These are phyloP conservation scores for Linnemannia hyalina DNA, from an alignment of 192 early-diverging fungal genomes.

Conservation along the genomic window DNA sequence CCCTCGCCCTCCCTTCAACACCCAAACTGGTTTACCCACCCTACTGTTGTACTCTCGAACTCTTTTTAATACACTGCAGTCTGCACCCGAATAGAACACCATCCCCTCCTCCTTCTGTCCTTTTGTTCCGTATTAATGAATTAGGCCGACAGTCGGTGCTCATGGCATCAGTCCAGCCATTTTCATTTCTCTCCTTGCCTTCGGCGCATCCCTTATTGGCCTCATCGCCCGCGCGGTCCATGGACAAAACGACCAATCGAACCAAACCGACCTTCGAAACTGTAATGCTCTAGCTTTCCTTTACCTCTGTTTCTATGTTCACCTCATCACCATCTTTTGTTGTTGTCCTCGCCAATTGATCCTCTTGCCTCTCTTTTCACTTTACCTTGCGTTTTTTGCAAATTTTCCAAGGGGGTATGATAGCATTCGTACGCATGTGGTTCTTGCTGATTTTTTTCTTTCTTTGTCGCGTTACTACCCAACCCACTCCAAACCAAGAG, in stretches of 20 bases:
- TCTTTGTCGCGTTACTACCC: too few species aligned
- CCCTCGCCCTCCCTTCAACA: too few species aligned
- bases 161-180: too few species aligned
- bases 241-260: neutral
- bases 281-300: neutral
- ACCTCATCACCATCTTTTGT: neutral
- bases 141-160: too few species aligned
- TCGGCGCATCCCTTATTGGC: too few species aligned
- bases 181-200: too few species aligned
- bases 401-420: neutral
- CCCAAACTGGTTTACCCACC: too few species aligned
- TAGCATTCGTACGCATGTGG: neutral
- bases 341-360: neutral
- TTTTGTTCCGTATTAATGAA: too few species aligned
- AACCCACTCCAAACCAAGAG: neutral
- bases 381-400: neutral
- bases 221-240: neutral
- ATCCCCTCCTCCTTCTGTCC: too few species aligned
- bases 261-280: neutral
- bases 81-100: too few species aligned
- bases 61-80: neutral
- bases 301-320: neutral
- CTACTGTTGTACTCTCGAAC: too few species aligned
- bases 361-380: neutral
- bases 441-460: neutral